Evolutionary conservation across 2,329 filamentous ascomycete genomes (phyloP).

Genomic region (Beauveria medogensis): DNA sequence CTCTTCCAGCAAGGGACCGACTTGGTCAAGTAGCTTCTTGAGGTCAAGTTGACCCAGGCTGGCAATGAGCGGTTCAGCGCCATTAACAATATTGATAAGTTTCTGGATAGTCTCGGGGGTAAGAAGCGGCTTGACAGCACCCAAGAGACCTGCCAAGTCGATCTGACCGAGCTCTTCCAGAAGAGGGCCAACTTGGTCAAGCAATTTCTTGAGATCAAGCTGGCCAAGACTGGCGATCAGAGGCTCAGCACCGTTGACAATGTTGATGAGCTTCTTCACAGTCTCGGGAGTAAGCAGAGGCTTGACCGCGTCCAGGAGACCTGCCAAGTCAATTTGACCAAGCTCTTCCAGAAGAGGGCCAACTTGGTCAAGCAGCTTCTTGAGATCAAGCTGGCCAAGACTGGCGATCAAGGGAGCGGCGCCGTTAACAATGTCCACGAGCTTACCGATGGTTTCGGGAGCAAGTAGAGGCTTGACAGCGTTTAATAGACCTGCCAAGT

Average conservation of each 20-base stretch:
- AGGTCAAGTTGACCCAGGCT: slow-evolving; percentile 16
- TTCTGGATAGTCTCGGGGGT: slow-evolving; percentile 22
- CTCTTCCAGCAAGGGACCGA: slow-evolving; percentile 20
- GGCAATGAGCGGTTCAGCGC: slow-evolving; percentile 14
- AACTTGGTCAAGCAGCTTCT: too few species aligned
- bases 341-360: too few species aligned
- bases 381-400: too few species aligned
- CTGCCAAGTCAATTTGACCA: background rate
- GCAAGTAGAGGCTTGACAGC: slow-evolving; percentile 24
- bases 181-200: slow-evolving; percentile 16
- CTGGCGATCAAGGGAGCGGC: too few species aligned
- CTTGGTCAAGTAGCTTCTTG: slow-evolving; percentile 15
- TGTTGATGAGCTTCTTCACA: slow-evolving; percentile 16
- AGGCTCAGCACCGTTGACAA: background rate
- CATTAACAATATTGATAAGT: slow-evolving; percentile 14
- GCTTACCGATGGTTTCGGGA: slow-evolving; percentile 21
- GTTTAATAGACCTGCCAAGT: slow-evolving; percentile 20
- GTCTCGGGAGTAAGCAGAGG: slow-evolving; percentile 6
- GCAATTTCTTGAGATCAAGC: slow-evolving; percentile 11
- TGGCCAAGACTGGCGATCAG: slow-evolving; percentile 7
- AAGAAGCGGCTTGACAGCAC: slow-evolving; percentile 27
- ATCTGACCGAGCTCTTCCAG: slow-evolving; percentile 19
- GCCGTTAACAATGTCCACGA: slow-evolving; percentile 22
- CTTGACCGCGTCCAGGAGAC: slow-evolving; percentile 14
- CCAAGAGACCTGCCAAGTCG: slow-evolving; percentile 21